phyloP scores from a whole-genome alignment of 2,329 filamentous ascomycete genomes.

The Dactylellina haptotyla region DNA sequence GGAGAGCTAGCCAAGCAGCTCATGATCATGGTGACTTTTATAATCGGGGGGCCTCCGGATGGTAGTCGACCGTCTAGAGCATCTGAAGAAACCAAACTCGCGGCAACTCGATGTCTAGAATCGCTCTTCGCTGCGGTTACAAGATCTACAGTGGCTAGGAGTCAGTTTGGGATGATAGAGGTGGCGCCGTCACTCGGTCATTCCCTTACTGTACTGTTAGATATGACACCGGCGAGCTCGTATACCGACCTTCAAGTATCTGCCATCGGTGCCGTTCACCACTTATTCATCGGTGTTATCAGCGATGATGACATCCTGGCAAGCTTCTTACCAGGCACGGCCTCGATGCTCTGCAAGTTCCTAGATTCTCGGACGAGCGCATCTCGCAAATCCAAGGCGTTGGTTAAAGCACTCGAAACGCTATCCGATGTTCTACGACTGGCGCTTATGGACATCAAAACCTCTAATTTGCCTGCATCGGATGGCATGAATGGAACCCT shows the following conservation, averaged over 20 bases:
- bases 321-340: slow-evolving; percentile 85
- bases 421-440: slow-evolving; percentile 68
- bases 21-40: slow-evolving; percentile 82
- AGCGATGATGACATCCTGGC: slow-evolving; percentile 79
- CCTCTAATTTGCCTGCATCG: slow-evolving; percentile 64
- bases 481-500: slow-evolving; percentile 50
- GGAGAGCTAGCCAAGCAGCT: slow-evolving; percentile 82
- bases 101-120: slow-evolving; percentile 75
- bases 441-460: slow-evolving; percentile 70
- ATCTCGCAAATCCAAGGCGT: slow-evolving; percentile 70
- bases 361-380: slow-evolving; percentile 73
- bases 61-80: slow-evolving; percentile 59
- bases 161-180: slow-evolving; percentile 67
- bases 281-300: slow-evolving; percentile 70
- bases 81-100: slow-evolving; percentile 76
- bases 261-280: slow-evolving; percentile 72
- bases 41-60: slow-evolving; percentile 78
- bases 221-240: slow-evolving; percentile 72
- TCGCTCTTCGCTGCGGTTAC: slow-evolving; percentile 72
- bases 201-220: slow-evolving; percentile 80
- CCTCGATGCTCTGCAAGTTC: slow-evolving; percentile 81
- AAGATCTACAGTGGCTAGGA: slow-evolving; percentile 63
- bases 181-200: slow-evolving; percentile 83
- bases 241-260: slow-evolving; percentile 76
- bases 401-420: slow-evolving; percentile 71